Evolutionary conservation across 179 eudicot genomes (phyloP).

Genomic region (Beta corolliflora): DNA sequence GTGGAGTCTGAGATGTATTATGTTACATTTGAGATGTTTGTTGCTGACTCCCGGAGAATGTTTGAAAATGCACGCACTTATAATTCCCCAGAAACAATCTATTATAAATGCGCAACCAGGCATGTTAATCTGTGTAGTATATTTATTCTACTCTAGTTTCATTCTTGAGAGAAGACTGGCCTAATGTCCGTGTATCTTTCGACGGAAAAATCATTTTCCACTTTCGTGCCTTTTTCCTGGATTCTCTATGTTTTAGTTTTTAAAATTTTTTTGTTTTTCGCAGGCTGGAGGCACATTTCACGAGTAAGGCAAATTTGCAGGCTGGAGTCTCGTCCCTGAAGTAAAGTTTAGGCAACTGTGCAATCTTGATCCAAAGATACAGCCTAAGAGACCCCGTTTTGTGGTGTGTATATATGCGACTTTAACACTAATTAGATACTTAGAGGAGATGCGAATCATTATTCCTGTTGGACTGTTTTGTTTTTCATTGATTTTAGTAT

Average conservation of each 20-base stretch:
- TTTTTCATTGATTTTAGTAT: not conserved
- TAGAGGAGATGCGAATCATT: not conserved
- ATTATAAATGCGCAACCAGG: slow-evolving; percentile 91
- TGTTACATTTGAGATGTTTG: slow-evolving; percentile 88
- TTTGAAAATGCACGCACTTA: slow-evolving; percentile 88
- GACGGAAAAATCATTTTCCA: too few relatives aligned
- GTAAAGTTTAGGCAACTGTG: slow-evolving; percentile 52
- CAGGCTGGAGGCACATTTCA: slow-evolving; percentile 31
- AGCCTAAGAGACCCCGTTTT: not conserved
- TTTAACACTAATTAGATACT: not conserved
- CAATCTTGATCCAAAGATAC: slow-evolving; percentile 51
- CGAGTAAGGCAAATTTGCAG: slow-evolving; percentile 42
- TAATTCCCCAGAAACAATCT: slow-evolving; percentile 89
- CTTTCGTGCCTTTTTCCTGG: not conserved
- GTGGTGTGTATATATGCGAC: slow-evolving; percentile 17
- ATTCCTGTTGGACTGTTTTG: not conserved
- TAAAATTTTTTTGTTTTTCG: not conserved
- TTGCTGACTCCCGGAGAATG: slow-evolving; percentile 86
- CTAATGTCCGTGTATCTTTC: too few relatives aligned
- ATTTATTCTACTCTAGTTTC: not conserved
- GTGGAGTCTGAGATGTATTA: slow-evolving; percentile 91
- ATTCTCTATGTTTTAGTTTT: not conserved
- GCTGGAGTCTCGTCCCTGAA: slow-evolving; percentile 60
- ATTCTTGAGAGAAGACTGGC: too few relatives aligned
- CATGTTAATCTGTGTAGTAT: slow-evolving; percentile 23